Evolutionary conservation across 306 rosid species (phyloP), one percentile per base, ranked within the genome.

Genomic region (Quillaja saponaria): DNA sequence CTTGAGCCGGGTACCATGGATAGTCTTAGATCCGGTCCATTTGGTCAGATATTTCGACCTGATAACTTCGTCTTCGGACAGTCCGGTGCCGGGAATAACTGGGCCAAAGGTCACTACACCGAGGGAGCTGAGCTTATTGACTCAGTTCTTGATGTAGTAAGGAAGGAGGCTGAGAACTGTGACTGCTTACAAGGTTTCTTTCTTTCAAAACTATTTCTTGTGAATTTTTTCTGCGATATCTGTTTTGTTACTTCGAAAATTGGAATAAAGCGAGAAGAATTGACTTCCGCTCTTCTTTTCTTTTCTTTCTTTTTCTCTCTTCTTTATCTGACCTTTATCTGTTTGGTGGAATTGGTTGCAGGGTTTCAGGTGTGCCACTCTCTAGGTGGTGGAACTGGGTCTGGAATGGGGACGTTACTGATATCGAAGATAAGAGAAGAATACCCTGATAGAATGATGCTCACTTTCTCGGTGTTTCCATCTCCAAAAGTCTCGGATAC

Each of bases 301-400:
- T 4, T 4, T 48, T 48, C 28, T 48, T 3, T 16, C 3, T 16
- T 4, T 18, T 1, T 17, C 3, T 5, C 1, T 16, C 8, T 13
- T 4, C 15, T 25, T 1, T 25, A 2, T 25, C 31, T 25, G 4
- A 25, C 4, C 4, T 25, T 4, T 25, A 25, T 1, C 31, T 58
- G n/a, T n/a, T 34, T 19, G 12, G 1, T 11, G 47, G 17, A 10
- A 48, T 31, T 51, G 21, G 0, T 75, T 78, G 55, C 72, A 84
- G 87, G 87, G 18, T 84, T 78, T 76, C 87, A 81, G 66, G 87
- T 81, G 11, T 84, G 90, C 74, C 90, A 84, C 78, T 81, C 83
- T 7, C 69, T 84, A 8, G 86, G 86, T 34, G 86, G 90, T 13
- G 86, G 86, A 52, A 81, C 86, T 12, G 87, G 90, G 35, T 84